Evolutionary conservation across 805 yeast genomes (phyloP), one percentile per base, ranked within the genome.

Genomic region (Wickerhamomyces rabaulensis): DNA sequence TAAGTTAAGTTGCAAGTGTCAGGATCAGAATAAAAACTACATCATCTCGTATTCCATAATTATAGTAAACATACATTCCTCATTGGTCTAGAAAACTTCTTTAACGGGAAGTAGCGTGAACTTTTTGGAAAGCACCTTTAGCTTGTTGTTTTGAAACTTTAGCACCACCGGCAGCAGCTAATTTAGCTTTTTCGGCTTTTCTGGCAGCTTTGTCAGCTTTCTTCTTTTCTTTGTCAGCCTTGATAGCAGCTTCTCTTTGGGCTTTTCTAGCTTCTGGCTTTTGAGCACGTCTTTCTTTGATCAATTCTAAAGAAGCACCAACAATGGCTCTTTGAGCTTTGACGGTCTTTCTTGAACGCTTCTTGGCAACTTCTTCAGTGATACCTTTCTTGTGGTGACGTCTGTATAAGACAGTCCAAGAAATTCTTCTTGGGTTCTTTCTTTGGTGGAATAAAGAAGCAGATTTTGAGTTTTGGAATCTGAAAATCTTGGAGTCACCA

Each of bases 381-480:
- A 92, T 82, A 81, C 99, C 99, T 82, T 94, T 94, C 87, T 89
- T 90, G 95, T 94, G 98, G 80, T 92, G 97, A 80, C 96, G 88
- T 85, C 99, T 92, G 92, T 80, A 94, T 68, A 94, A 83, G 69
- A 92, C 97, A 63, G 99, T 94, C 99, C 99, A 94, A 60, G 98
- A 84, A 73, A 94, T 84, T 84, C 97, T 87, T 85, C 99, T 91
- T 80, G 99, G 99, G 91, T 94, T 94, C 95, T 94, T 94, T 86
- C 97, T 90, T 83, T 94, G 99, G 71, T 84, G 83, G 94, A 94
- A 94, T 70, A 94, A 85, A 72, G 98, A 90, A 68, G 96, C 92
- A 71, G 95, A 82, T 80, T 94, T 94, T 65, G 97, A 87, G 75
- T 87, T 83, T 76, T 87, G 95, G 94, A 94, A 94, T 84, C 99